Evolutionary conservation across 176 grass and related monocot genomes (phyloP), one percentile per base, ranked within the genome.

Genomic region (Areca catechu): DNA sequence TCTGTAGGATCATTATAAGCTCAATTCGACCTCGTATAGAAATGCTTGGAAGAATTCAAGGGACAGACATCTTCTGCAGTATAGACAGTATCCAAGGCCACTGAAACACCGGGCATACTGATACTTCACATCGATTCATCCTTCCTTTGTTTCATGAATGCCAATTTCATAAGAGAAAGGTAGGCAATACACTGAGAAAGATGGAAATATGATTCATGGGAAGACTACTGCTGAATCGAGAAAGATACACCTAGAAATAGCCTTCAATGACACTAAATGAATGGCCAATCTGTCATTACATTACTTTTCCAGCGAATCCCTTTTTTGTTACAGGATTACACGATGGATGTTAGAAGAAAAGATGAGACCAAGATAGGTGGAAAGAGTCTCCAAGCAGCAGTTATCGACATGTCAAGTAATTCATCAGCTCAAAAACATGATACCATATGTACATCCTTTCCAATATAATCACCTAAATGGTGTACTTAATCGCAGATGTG

Each of bases 341-440:
- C 49, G 60, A 23, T 88, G 81, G 72, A 69, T 85, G 15, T 61
- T 19, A 16, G 83, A 80, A 62, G 87, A 82, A 67, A 54, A 7
- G 80, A 91, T 15, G 25, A 19, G 10, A 57, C 15, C 4, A 70
- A 49, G 58, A 88, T 80, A 37, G 22, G 9, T 3, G 61, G 80
- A 86, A 7, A 84, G 80, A 68, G 71, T 64, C 70, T 70, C 69
- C 72, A 84, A 48, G 77, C 87, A 4, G 66, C 85, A 51, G 65
- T 98, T 27, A 72, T 98, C 57, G 93, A 98, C 61, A 82, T 98
- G 87, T 88, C 93, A 72, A 88, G 93, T 92, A 57, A 75, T 14
- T 43, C 5, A 22, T n/a, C 6, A 43, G 14, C 34, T 12, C 34
- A 7, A 43, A 43, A 10, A 12, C 34, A 43, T 43, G 34, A 43